phyloP scores from a whole-genome alignment of 345 rosid species.

The Carallia brachiata region DNA sequence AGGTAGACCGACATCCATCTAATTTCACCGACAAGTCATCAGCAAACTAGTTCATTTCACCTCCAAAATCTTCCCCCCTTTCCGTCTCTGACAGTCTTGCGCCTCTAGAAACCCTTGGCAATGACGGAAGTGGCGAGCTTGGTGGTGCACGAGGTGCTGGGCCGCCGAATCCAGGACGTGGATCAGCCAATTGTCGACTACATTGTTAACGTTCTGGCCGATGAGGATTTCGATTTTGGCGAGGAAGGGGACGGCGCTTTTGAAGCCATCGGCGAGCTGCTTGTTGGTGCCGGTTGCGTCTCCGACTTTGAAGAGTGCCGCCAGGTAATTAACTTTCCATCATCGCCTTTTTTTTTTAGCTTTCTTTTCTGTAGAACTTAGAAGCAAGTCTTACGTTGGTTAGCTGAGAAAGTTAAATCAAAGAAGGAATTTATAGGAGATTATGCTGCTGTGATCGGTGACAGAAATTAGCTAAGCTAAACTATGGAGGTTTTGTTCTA shows the following conservation, averaged over 20 bases:
- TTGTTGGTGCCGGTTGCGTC: constrained; percentile 84
- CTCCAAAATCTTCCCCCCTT: too few species aligned
- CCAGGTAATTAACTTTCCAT: constrained; percentile 34
- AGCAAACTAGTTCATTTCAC: too few species aligned
- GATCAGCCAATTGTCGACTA: constrained; percentile 92
- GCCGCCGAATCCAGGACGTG: constrained; percentile 64
- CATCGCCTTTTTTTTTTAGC: neutral
- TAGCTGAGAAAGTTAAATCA: too few species aligned
- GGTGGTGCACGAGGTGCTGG: constrained; percentile 83
- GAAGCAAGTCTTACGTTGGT: neutral
- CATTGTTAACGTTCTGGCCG: constrained; percentile 96
- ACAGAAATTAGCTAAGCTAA: too few species aligned
- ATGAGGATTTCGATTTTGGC: constrained; percentile 96
- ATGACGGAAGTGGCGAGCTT: constrained; percentile 93
- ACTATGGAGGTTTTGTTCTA: too few species aligned
- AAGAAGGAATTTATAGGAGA: too few species aligned
- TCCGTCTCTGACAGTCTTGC: too few species aligned
- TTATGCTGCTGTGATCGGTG: too few species aligned
- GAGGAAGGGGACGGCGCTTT: constrained; percentile 87
- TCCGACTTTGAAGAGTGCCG: constrained; percentile 77
- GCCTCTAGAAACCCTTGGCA: constrained; percentile 7
- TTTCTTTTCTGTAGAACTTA: neutral
- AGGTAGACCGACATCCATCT: too few species aligned
- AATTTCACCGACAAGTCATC: too few species aligned
- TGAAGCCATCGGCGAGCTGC: constrained; percentile 91